Percentiles rank a stretch among this genome's conserved stretches.
These are phyloP conservation scores for Quillaja saponaria DNA, from an alignment of 306 rosid species.

Conservation along the genomic window DNA sequence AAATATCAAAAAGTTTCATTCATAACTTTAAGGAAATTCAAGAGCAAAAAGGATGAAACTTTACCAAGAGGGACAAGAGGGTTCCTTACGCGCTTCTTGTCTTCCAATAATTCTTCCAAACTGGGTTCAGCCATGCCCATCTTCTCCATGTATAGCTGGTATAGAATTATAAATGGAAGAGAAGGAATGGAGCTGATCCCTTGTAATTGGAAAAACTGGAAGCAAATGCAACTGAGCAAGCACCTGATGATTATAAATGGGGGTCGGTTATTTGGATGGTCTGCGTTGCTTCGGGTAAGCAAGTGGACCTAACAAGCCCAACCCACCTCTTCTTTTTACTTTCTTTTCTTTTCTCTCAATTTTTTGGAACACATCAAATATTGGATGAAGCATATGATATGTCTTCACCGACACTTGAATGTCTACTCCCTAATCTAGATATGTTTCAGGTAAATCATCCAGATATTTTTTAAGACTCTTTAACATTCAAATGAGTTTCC, in stretches of 20 bases:
- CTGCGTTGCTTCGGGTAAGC: background rate
- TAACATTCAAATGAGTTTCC: too few relatives aligned
- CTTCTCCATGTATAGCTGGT: constrained; percentile 21
- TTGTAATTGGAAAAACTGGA: background rate
- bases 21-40: background rate
- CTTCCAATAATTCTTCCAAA: constrained; percentile 55
- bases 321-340: background rate
- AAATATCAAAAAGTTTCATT: background rate
- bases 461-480: too few relatives aligned
- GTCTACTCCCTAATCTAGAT: too few relatives aligned
- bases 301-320: background rate
- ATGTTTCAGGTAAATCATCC: too few relatives aligned
- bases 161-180: background rate
- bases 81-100: constrained; percentile 78
- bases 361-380: too few relatives aligned
- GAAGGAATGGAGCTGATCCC: constrained; percentile 14
- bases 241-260: background rate
- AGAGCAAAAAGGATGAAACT: background rate
- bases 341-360: too few relatives aligned
- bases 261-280: background rate
- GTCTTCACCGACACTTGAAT: too few relatives aligned
- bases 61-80: constrained; percentile 88
- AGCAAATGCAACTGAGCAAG: background rate
- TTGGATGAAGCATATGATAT: too few relatives aligned
- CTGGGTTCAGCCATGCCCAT: constrained; percentile 55